Evolutionary conservation across 2,329 filamentous ascomycete species (phyloP).

Genomic region (Fusarium bulbicola): DNA sequence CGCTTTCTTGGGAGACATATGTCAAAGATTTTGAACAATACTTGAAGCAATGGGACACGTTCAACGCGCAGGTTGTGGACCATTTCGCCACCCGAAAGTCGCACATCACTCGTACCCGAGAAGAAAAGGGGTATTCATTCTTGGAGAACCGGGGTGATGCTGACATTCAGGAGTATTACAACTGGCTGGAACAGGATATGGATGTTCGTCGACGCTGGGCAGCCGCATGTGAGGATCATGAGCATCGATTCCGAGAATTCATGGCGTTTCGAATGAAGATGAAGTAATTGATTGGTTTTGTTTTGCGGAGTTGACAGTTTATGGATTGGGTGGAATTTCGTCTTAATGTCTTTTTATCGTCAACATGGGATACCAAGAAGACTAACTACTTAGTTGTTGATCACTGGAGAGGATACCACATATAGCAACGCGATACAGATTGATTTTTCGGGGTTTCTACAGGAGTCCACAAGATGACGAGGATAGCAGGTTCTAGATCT

Average conservation of each 20-base stretch:
- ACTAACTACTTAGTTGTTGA: not conserved
- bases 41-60: conserved; percentile 58
- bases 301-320: conserved; percentile 11
- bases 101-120: conserved; percentile 51
- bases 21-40: conserved; percentile 63
- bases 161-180: conserved; percentile 67
- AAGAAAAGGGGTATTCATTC: conserved; percentile 56
- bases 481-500: conserved; percentile 22
- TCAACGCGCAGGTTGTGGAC: conserved; percentile 62
- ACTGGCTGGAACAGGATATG: conserved; percentile 71
- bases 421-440: not conserved
- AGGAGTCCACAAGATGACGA: conserved; percentile 13
- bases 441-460: conserved; percentile 29
- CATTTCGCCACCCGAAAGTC: conserved; percentile 64
- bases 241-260: conserved; percentile 66
- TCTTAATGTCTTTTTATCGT: conserved; percentile 13
- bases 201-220: conserved; percentile 69
- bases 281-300: conserved; percentile 42
- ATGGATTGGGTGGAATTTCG: conserved; percentile 12
- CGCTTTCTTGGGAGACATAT: conserved; percentile 60
- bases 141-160: conserved; percentile 53
- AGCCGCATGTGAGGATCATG: conserved; percentile 67
- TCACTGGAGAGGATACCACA: not conserved
- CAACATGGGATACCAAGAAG: conserved; percentile 13
- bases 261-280: conserved; percentile 58